Conservation (phyloP, 495 filamentous ascomycete genomes). For the Sabuloglossum arenarium region DNA sequence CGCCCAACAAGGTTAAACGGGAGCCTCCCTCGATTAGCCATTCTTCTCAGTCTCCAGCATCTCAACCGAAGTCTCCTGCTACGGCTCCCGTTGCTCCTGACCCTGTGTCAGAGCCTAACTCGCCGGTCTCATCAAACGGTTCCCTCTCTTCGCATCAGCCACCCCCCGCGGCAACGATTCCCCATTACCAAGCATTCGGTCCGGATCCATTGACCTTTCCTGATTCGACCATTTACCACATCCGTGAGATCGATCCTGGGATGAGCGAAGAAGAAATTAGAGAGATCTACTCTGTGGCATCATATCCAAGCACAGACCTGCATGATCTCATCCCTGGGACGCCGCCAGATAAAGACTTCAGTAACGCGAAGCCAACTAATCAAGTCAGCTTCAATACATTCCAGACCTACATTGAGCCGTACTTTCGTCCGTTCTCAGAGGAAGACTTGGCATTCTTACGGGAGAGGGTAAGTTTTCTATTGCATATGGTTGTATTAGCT, state of each 20-base stretch:
- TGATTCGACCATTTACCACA: constrained; percentile 89
- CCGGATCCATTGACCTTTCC: constrained; percentile 80
- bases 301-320: constrained; percentile 63
- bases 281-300: constrained; percentile 60
- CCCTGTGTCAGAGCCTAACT: constrained; percentile 27
- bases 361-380: constrained; percentile 76
- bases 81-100: constrained; percentile 18
- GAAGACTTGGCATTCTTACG: constrained; percentile 88
- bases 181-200: constrained; percentile 67
- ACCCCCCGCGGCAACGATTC: constrained; percentile 50
- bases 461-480: constrained; percentile 35
- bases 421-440: constrained; percentile 73
- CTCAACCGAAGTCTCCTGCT: constrained; percentile 27
- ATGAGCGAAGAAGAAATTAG: constrained; percentile 39
- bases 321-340: constrained; percentile 68
- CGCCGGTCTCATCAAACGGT: constrained; percentile 35
- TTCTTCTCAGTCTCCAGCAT: constrained; percentile 29
- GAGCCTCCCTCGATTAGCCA: constrained; percentile 2
- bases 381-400: constrained; percentile 88
- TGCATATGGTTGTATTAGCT: not conserved
- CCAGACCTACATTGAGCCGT: constrained; percentile 69
- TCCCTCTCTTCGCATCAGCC: constrained; percentile 50
- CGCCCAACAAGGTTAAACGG: constrained; percentile 5
- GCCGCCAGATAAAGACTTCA: constrained; percentile 85
- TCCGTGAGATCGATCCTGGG: constrained; percentile 45